phyloP scores from a whole-genome alignment of 768 basidiomycete species.

The Cantharellus cinnabarinus region DNA sequence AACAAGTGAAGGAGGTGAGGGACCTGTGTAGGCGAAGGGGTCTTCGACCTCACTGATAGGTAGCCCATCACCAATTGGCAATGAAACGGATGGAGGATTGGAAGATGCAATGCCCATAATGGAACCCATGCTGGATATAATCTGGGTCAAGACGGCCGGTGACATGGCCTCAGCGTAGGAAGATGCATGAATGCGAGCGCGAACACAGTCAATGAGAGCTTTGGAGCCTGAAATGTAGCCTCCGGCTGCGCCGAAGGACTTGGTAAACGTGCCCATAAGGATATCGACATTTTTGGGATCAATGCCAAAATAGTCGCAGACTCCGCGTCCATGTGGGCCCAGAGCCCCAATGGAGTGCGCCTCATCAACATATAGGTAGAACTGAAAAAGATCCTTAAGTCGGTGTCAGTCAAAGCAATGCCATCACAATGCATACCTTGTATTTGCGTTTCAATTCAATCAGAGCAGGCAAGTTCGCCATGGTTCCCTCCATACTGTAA shows the following conservation, averaged over 20 bases:
- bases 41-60: neutral
- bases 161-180: slow-evolving; percentile 80
- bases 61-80: slow-evolving; percentile 13
- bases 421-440: slow-evolving; percentile 39
- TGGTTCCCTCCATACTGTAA: slow-evolving; percentile 96
- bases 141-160: slow-evolving; percentile 77
- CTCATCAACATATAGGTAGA: slow-evolving; percentile 90
- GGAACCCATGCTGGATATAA: slow-evolving; percentile 81
- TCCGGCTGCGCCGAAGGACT: slow-evolving; percentile 82
- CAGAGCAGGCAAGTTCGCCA: slow-evolving; percentile 65
- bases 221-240: slow-evolving; percentile 86
- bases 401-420: neutral
- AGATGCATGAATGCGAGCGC: slow-evolving; percentile 60
- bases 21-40: slow-evolving; percentile 34
- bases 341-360: slow-evolving; percentile 95
- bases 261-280: slow-evolving; percentile 97
- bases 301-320: slow-evolving; percentile 83
- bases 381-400: slow-evolving; percentile 26
- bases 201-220: slow-evolving; percentile 57
- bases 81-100: slow-evolving; percentile 19
- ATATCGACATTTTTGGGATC: slow-evolving; percentile 68
- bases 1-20: slow-evolving; percentile 39
- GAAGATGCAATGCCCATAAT: slow-evolving; percentile 60
- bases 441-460: slow-evolving; percentile 81
- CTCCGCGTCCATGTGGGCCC: slow-evolving; percentile 85